phyloP scores from a whole-genome alignment of 2,329 filamentous ascomycete species.

The Ophiostoma populinum region DNA sequence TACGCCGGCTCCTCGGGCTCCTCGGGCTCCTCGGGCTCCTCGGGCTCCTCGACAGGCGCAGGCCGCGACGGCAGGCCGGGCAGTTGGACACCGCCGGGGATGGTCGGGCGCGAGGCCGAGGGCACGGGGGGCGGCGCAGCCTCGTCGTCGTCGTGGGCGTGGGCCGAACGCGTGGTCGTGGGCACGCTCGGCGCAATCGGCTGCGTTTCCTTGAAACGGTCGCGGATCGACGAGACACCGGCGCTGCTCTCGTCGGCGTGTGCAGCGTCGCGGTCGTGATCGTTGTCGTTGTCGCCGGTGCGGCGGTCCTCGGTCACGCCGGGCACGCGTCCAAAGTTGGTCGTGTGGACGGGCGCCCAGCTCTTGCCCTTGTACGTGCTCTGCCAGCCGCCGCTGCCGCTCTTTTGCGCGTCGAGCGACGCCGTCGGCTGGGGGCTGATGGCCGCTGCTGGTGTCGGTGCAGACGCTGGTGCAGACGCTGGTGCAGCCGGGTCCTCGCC shows the following conservation, averaged over 20 bases:
- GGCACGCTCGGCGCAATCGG: constrained; percentile 39
- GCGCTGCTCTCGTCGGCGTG: constrained; percentile 37
- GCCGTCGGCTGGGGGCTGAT: too few relatives aligned
- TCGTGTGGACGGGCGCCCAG: constrained; percentile 71
- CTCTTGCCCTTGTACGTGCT: constrained; percentile 80
- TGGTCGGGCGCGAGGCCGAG: constrained; percentile 51
- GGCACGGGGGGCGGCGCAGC: constrained; percentile 47
- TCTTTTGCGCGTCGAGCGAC: constrained; percentile 38
- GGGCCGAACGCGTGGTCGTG: constrained; percentile 17
- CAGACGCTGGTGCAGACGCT: constrained; percentile 17
- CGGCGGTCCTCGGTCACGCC: constrained; percentile 41
- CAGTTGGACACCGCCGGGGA: constrained; percentile 68
- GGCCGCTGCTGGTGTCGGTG: too few relatives aligned
- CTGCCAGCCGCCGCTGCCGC: constrained; percentile 67
- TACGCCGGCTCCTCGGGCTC: constrained; percentile 28
- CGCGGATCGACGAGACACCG: constrained; percentile 56
- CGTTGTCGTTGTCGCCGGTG: constrained; percentile 36
- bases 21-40: constrained; percentile 26
- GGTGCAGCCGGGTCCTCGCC: not conserved
- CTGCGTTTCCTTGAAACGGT: constrained; percentile 64
- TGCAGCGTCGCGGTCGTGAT: constrained; percentile 23
- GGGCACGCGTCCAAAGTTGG: constrained; percentile 50
- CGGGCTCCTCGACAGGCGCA: constrained; percentile 30
- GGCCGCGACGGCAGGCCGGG: constrained; percentile 54
- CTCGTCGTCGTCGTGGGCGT: constrained; percentile 23